These are phyloP conservation scores for Pterocarpus macrocarpus DNA, from an alignment of 306 rosid genomes.

Conservation along the genomic window DNA sequence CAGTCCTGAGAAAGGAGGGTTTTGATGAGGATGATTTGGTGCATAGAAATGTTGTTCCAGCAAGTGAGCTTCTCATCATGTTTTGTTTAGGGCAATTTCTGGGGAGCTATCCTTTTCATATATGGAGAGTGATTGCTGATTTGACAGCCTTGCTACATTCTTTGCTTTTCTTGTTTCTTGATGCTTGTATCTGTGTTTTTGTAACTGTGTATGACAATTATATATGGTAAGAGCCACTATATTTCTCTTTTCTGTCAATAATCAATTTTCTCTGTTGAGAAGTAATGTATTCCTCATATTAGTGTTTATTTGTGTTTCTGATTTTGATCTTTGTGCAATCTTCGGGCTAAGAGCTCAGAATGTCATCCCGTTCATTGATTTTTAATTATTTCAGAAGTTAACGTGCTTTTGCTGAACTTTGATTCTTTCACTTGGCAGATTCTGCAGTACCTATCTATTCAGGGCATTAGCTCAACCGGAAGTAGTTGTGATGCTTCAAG, in stretches of 20 bases:
- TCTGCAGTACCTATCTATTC: conserved; percentile 87
- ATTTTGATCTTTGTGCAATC: conserved; percentile 20
- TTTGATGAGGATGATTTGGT: not conserved
- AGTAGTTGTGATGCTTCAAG: conserved; percentile 90
- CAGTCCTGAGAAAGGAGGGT: not conserved
- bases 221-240: not conserved
- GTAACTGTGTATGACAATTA: not conserved
- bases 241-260: not conserved
- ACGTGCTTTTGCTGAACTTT: conserved; percentile 35
- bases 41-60: not conserved
- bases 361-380: conserved; percentile 23
- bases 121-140: not conserved
- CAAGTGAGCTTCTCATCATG: not conserved
- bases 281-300: conserved; percentile 25
- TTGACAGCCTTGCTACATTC: not conserved
- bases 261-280: not conserved
- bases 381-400: not conserved
- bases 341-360: not conserved
- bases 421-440: conserved; percentile 69
- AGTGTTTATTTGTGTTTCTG: not conserved
- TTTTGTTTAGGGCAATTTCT: not conserved
- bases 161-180: not conserved
- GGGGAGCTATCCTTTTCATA: too few species aligned
- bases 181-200: too few species aligned
- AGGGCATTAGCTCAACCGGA: conserved; percentile 87